phyloP scores from a whole-genome alignment of 2,329 filamentous ascomycete genomes.

The Pestalotiopsis sp. region DNA sequence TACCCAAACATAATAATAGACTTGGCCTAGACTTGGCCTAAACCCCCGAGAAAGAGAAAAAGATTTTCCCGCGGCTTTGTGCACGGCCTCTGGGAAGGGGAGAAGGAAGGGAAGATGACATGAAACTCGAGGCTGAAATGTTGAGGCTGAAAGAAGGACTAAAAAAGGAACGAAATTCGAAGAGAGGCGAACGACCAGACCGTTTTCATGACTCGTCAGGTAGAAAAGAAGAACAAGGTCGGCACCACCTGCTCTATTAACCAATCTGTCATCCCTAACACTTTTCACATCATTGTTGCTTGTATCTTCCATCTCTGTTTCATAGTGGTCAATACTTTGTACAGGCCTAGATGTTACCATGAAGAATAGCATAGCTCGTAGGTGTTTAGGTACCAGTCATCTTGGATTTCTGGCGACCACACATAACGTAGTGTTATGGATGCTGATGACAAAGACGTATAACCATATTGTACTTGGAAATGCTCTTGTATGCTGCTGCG shows the following conservation, averaged over 20 bases:
- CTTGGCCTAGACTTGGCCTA: not conserved
- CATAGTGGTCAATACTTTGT: too few species aligned
- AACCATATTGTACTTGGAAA: too few species aligned
- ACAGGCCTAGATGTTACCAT: too few species aligned
- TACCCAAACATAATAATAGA: not conserved
- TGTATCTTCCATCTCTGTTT: not conserved
- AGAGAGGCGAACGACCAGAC: too few species aligned
- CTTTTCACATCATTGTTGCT: not conserved
- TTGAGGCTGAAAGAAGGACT: not conserved
- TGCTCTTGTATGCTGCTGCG: too few species aligned
- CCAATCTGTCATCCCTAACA: not conserved
- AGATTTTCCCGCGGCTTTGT: not conserved
- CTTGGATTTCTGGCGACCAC: too few species aligned
- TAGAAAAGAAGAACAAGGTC: not conserved
- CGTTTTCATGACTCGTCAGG: not conserved
- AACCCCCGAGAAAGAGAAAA: not conserved
- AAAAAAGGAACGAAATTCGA: too few species aligned
- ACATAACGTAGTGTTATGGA: too few species aligned
- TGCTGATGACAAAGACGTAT: too few species aligned
- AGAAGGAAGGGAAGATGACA: not conserved
- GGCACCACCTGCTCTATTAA: not conserved
- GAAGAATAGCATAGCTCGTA: too few species aligned
- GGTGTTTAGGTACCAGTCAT: too few species aligned
- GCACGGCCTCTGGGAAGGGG: not conserved
- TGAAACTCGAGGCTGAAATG: not conserved